Evolutionary conservation across 1,284 basidiomycete species (phyloP).

Genomic region (Omphalotus olearius): DNA sequence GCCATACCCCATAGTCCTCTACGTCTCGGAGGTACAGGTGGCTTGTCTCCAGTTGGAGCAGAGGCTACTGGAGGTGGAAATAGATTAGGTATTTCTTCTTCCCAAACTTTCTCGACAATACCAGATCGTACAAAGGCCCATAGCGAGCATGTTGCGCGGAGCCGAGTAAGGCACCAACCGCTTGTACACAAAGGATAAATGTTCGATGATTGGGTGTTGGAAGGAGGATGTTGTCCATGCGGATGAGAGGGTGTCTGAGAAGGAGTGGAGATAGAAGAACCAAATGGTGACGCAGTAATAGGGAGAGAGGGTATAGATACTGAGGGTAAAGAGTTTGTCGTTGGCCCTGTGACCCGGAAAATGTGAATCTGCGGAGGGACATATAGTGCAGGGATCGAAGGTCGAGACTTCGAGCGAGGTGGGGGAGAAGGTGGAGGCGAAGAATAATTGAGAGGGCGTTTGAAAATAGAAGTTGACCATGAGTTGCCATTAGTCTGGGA

Average conservation of each 20-base stretch:
- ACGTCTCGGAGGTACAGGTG: constrained; percentile 48
- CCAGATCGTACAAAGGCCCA: constrained; percentile 87
- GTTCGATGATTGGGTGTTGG: constrained; percentile 22
- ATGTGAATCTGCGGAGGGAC: constrained; percentile 50
- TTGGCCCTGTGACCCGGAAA: constrained; percentile 45
- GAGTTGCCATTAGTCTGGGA: constrained; percentile 28
- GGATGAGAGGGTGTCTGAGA: constrained; percentile 24
- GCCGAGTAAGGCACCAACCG: constrained; percentile 74
- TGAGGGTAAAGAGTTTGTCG: constrained; percentile 25
- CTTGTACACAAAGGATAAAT: constrained; percentile 75
- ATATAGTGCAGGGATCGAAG: constrained; percentile 12
- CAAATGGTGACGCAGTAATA: constrained; percentile 15
- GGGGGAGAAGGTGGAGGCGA: constrained; percentile 23
- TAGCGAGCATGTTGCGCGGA: constrained; percentile 85
- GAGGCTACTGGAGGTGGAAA: constrained; percentile 25
- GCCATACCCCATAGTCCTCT: constrained; percentile 56
- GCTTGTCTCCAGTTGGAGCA: constrained; percentile 26
- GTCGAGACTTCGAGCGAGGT: constrained; percentile 16
- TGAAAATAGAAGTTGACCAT: constrained; percentile 57
- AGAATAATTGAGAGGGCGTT: constrained; percentile 30
- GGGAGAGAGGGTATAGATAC: constrained; percentile 19
- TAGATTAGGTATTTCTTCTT: constrained; percentile 59
- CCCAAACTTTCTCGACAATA: constrained; percentile 82
- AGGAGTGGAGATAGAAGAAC: constrained; percentile 14
- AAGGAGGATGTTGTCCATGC: constrained; percentile 9